Evolutionary conservation across 108 stramenopile species (phyloP), one percentile per base, ranked within the genome.

Genomic region (Nitzschia sp.): DNA sequence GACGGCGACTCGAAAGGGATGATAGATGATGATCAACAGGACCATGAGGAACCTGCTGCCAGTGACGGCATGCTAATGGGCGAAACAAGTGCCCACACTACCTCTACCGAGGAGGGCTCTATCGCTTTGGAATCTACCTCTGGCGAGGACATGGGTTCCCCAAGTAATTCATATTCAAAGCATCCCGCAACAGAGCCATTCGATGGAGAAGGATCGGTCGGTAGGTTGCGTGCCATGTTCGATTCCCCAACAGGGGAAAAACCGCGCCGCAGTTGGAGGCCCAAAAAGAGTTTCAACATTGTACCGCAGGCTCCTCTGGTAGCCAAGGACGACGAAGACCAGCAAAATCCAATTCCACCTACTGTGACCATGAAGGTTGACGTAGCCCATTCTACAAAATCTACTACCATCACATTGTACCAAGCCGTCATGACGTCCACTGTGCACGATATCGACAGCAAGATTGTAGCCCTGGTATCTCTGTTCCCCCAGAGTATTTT

Each of bases 211-310:
- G 61, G 42, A 23, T 62, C 61, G 15, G 61, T 62, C 21, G 23
- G 38, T 2, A 62, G 46, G 24, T 42, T 62, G 38, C 31, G 61
- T 21, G 61, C 61, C 35, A 62, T 62, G 61, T 62, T 62, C 46
- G 61, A 62, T 26, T 62, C 61, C 1, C 61, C 61, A 23, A 25
- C 28, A 17, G 56, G 56, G 15, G 56, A 57, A 13, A 62, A 62
- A 46, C 38, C 61, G 6, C 36, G 38, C 15, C 36, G 61, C 19
- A 62, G 61, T 45, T 62, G 61, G 61, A n/a, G 33, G 46, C 61
- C 61, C 2, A 42, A 34, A 23, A 42, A 46, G 32, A 46, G 1
- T 15, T 8, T 59, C 2, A 33, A 31, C 15, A 31, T 21, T 25
- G 23, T 62, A n/a, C 1, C 58, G 1, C 38, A 8, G 15, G 38